phyloP scores from a whole-genome alignment of 2,329 filamentous ascomycete genomes.

The Stagonosporopsis vannaccii region DNA sequence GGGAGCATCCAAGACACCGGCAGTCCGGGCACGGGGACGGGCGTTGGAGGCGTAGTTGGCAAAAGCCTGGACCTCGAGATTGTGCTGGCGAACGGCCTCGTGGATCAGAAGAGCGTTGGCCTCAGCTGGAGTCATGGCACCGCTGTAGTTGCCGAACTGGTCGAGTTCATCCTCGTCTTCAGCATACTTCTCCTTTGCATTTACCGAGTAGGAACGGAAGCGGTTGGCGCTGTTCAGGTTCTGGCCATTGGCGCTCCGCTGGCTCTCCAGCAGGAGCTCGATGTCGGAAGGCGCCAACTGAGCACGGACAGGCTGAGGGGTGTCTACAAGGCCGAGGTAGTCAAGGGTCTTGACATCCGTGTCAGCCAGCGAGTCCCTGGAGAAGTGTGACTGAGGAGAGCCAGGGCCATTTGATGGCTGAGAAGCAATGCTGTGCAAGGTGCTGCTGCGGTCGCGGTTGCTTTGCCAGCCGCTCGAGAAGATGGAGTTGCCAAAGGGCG shows the following conservation, averaged over 20 bases:
- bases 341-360: conserved; percentile 92
- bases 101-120: conserved; percentile 69
- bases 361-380: conserved; percentile 82
- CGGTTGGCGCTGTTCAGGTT: conserved; percentile 77
- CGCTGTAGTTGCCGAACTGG: conserved; percentile 69
- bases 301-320: conserved; percentile 79
- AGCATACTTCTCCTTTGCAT: conserved; percentile 96
- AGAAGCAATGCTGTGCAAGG: conserved; percentile 87
- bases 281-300: conserved; percentile 70
- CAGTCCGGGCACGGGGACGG: conserved; percentile 87
- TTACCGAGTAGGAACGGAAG: conserved; percentile 97
- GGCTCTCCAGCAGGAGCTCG: conserved; percentile 59
- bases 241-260: conserved; percentile 61
- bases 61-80: conserved; percentile 91
- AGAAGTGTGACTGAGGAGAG: conserved; percentile 86
- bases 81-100: conserved; percentile 85
- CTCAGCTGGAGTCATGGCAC: conserved; percentile 66
- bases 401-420: conserved; percentile 85
- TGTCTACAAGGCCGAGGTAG: conserved; percentile 93
- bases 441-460: conserved; percentile 83
- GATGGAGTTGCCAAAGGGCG: conserved; percentile 85
- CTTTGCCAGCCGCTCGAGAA: conserved; percentile 87
- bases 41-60: conserved; percentile 82
- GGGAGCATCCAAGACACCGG: conserved; percentile 85
- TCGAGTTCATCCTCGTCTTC: conserved; percentile 85